Evolutionary conservation across 257 asterid species (phyloP), one percentile per base, ranked within the genome.

Genomic region (Solanum arcanum): DNA sequence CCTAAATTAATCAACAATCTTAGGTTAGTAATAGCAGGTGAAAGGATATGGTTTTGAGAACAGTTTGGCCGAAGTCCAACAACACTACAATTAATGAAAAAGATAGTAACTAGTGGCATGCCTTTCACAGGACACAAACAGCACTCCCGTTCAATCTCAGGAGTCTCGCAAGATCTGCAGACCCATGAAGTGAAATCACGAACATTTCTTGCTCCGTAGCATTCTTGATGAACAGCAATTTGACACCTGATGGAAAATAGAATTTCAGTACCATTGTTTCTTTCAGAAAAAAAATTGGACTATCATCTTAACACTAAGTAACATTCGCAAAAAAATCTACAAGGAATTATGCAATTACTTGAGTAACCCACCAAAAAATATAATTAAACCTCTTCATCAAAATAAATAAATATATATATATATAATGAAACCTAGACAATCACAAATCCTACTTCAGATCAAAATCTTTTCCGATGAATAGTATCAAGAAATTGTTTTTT

Each of bases 41-140:
- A 78, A 78, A 46, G 84, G 66, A 31, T 18, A 31, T 49, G 66
- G 41, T 20, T 81, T 80, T 81, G 69, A 81, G 41, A 81, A 81
- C 69, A 81, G 85, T 81, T 81, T 29, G 69, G 85, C 3, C 42
- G 10, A 12, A 18, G 31, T 81, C 69, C 46, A 49, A 20, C 27
- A 27, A 37, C 44, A 18, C 20, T 81, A 29, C 21, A 49, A 47
- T 47, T 29, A 80, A 80, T 80, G 29, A 20, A 80, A 80, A 78
- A 27, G 20, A 15, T 27, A 31, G 21, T 29, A 81, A 81, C 76
- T 15, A 74, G 60, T 86, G 83, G 33, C 93, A 88, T 91, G 87
- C 99, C 99, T 96, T 97, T 97, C 86, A 97, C 98, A 86, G 99
- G 99, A 92, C 99, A 97, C 85, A 97, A 97, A 93, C 99, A 97